phyloP scores from a whole-genome alignment of 495 filamentous ascomycete species.

The Jackrogersella minutella region DNA sequence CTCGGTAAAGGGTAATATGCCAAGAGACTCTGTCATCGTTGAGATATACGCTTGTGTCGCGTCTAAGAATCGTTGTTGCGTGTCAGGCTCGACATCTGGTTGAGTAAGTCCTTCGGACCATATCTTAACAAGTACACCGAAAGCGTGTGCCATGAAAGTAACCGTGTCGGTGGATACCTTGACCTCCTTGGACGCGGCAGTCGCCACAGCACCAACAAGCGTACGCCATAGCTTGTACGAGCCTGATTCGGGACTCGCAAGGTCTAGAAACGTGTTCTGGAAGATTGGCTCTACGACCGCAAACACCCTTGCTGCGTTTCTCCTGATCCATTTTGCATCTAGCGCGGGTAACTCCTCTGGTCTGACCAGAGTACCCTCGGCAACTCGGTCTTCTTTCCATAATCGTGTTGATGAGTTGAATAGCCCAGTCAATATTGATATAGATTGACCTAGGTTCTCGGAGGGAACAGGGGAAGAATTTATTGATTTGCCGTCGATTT shows the following conservation, averaged over 20 bases:
- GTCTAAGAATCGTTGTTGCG: constrained; percentile 62
- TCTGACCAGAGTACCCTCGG: constrained; percentile 63
- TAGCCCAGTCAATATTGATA: constrained; percentile 71
- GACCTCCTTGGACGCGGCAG: constrained; percentile 87
- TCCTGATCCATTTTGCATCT: constrained; percentile 88
- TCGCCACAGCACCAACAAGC: constrained; percentile 72
- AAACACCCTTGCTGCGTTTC: constrained; percentile 68
- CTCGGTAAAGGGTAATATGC: constrained; percentile 79
- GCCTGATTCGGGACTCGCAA: constrained; percentile 53
- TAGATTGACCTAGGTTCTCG: constrained; percentile 55
- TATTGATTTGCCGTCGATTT: constrained; percentile 41
- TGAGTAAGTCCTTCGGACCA: constrained; percentile 61
- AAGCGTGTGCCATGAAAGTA: constrained; percentile 74
- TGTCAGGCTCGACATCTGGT: constrained; percentile 23
- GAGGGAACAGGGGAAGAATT: constrained; percentile 24
- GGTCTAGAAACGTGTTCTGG: constrained; percentile 60
- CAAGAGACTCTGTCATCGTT: constrained; percentile 70
- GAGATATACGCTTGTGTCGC: constrained; percentile 67
- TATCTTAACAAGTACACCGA: constrained; percentile 70
- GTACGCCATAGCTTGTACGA: constrained; percentile 71
- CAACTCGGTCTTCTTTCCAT: constrained; percentile 78
- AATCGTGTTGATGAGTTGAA: constrained; percentile 69
- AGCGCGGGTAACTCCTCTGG: constrained; percentile 78
- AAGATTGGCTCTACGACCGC: constrained; percentile 70
- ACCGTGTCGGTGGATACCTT: constrained; percentile 85